Percentiles rank a stretch among this genome's conserved stretches.
phyloP scores from a whole-genome alignment of 129 eudicot genomes.

The Sambucus nigra region DNA sequence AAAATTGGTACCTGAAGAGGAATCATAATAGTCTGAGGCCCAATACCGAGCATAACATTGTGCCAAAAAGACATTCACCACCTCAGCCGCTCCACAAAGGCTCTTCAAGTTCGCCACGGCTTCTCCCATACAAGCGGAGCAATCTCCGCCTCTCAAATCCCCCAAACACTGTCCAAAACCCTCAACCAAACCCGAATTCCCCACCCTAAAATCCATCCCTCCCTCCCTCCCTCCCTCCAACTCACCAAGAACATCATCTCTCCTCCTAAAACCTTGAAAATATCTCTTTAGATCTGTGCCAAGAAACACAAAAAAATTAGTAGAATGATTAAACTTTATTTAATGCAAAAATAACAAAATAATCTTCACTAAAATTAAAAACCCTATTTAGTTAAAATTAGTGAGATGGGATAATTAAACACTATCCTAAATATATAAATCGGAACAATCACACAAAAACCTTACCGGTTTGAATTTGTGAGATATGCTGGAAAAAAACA shows the following conservation, averaged over 20 bases:
- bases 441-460: no score
- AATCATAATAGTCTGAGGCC: slow-evolving; percentile 70
- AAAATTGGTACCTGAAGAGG: slow-evolving; percentile 54
- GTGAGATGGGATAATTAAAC: no score
- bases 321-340: no score
- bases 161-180: slow-evolving; percentile 85
- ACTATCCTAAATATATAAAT: no score
- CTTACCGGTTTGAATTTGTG: no score
- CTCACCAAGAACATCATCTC: slow-evolving; percentile 58
- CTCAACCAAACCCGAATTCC: slow-evolving; percentile 48
- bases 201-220: slow-evolving; percentile 49
- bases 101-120: slow-evolving; percentile 45
- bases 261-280: slow-evolving; percentile 31
- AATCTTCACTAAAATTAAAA: no score
- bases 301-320: no score
- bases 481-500: no score
- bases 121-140: slow-evolving; percentile 47
- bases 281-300: no score
- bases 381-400: no score
- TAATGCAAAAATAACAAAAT: no score
- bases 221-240: no score
- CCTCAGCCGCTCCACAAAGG: slow-evolving; percentile 62
- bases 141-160: slow-evolving; percentile 51
- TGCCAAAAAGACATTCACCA: slow-evolving; percentile 69
- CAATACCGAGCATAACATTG: slow-evolving; percentile 84